These are phyloP conservation scores for Verticillium albo-atrum DNA, from an alignment of 2,329 filamentous ascomycete genomes.

Conservation along the genomic window DNA sequence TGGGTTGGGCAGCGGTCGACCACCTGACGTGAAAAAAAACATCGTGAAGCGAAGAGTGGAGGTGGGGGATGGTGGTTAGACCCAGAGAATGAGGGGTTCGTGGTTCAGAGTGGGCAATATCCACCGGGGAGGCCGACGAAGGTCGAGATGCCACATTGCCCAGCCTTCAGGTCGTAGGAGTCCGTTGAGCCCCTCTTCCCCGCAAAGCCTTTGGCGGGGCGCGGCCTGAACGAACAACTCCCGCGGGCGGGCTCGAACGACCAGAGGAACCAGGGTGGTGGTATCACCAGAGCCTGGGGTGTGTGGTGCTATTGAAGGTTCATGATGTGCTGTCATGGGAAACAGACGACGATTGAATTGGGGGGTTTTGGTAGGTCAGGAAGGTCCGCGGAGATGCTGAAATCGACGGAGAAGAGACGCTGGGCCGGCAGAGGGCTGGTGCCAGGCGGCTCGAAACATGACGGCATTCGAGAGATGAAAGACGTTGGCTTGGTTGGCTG, in stretches of 20 bases:
- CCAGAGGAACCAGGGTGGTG: background rate
- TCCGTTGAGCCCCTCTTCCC: background rate
- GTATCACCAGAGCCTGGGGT: background rate
- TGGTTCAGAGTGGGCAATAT: background rate
- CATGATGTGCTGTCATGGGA: background rate
- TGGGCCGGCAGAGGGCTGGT: background rate
- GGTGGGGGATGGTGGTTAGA: background rate
- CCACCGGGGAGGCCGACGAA: background rate
- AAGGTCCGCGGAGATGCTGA: slow-evolving; percentile 1
- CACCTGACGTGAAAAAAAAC: background rate
- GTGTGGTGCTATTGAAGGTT: background rate
- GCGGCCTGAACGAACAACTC: background rate
- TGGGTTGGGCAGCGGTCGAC: background rate
- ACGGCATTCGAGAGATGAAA: background rate
- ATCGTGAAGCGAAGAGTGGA: background rate
- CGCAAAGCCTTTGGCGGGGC: background rate
- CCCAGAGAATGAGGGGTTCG: background rate
- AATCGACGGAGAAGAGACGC: background rate
- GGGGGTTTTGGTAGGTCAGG: background rate
- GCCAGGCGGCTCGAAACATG: slow-evolving; percentile 1
- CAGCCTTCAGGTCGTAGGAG: background rate
- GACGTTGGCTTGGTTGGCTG: background rate
- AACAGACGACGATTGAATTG: background rate
- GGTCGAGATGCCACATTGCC: background rate
- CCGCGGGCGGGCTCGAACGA: background rate